Conservation (phyloP, 2,329 filamentous ascomycete species). For the Dothistroma pini region DNA sequence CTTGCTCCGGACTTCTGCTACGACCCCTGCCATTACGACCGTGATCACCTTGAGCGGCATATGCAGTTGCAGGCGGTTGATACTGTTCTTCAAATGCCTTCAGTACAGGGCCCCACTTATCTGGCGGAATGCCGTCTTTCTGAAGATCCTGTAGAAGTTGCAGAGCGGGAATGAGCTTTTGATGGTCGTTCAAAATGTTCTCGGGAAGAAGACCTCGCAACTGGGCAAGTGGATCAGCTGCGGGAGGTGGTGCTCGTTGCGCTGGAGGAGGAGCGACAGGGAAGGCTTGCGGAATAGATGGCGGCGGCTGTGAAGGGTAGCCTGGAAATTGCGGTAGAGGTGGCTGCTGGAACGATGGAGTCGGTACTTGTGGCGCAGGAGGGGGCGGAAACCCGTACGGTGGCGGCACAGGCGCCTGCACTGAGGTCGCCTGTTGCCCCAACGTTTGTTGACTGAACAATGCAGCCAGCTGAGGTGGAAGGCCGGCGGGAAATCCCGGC, state of each 20-base stretch:
- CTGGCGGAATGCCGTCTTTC: constrained; percentile 70
- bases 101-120: constrained; percentile 65
- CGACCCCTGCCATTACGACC: constrained; percentile 62
- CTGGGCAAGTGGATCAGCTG: constrained; percentile 29
- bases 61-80: constrained; percentile 20
- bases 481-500: constrained; percentile 19
- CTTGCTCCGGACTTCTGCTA: constrained; percentile 65
- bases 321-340: constrained; percentile 19
- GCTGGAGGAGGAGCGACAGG: constrained; percentile 58
- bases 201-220: constrained; percentile 34
- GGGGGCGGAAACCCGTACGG: constrained; percentile 13
- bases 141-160: constrained; percentile 71
- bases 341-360: constrained; percentile 20
- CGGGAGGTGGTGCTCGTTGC: constrained; percentile 34
- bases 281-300: constrained; percentile 35
- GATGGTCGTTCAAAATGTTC: constrained; percentile 37
- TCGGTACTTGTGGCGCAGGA: constrained; percentile 16
- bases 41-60: constrained; percentile 22
- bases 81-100: constrained; percentile 45
- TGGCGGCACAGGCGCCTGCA: constrained; percentile 13
- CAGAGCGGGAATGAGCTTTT: constrained; percentile 65
- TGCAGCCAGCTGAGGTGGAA: constrained; percentile 28
- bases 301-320: constrained; percentile 32
- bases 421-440: constrained; percentile 11
- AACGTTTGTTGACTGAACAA: constrained; percentile 24